Evolutionary conservation across 176 grass and related monocot genomes (phyloP).

Genomic region (Ampelocalamus luodianensis): DNA sequence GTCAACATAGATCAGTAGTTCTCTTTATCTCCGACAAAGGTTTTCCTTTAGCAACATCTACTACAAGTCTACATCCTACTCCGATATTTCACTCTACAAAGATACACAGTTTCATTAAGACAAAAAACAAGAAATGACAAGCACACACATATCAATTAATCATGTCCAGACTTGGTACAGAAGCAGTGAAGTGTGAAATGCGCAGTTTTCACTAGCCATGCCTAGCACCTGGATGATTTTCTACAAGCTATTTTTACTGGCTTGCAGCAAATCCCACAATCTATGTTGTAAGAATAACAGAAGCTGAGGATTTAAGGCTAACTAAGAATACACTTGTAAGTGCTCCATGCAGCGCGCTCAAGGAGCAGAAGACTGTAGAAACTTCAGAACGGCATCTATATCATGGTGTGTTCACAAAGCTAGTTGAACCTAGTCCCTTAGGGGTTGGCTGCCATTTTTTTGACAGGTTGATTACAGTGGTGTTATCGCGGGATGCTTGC

Average conservation of each 20-base stretch:
- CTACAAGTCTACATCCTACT: neutral
- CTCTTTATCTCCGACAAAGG: neutral
- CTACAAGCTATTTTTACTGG: neutral
- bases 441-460: neutral
- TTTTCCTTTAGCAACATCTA: constrained; percentile 13
- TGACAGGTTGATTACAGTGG: neutral
- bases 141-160: neutral
- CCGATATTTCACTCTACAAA: constrained; percentile 3
- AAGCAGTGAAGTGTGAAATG: neutral
- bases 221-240: constrained; percentile 17
- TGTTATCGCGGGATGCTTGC: neutral
- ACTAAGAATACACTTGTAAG: neutral
- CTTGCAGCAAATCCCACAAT: neutral
- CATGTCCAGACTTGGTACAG: neutral
- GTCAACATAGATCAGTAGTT: neutral
- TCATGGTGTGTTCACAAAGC: neutral
- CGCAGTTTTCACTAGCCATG: neutral
- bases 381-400: constrained; percentile 5
- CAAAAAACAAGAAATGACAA: neutral
- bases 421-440: constrained; percentile 1
- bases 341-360: neutral
- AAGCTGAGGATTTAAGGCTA: neutral
- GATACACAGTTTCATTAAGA: neutral
- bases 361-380: neutral
- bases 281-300: constrained; percentile 18